Base-by-base conservation (phyloP, 257 asterid species). In the Petunia secreta region DNA sequence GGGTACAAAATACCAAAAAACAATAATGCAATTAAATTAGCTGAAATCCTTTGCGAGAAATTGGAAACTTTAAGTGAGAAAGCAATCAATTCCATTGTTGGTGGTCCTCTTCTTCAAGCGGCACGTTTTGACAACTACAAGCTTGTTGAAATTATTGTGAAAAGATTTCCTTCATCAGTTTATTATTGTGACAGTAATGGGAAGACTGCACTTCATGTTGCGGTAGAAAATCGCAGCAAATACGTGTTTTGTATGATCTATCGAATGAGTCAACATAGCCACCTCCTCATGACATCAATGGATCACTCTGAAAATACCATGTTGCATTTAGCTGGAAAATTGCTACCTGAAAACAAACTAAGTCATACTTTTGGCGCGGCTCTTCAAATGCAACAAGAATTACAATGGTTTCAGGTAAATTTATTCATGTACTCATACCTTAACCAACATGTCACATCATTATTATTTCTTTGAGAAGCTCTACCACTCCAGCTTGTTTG, bases 391-490 rank as follows among this genome's bases (percentile, higher is more conserved):
- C 82, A 59, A 43, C 65, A 53, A 15, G 85, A 83, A 52, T 9
- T 83, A 6, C 59, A 78, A 36, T 82, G 85, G 83, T 79, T 69
- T 41, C 48, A 78, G 85, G 85, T 82, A 79, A 74, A 6, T 39
- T 50, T 15, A 10, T 14, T 37, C 44, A 3, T 50, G 2, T 0
- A 1, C 0, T 50, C n/a, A 53, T 13, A 69, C 13, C n/a, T 39
- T 14, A 41, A 40, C 13, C 6, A 2, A 68, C 11, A 3, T 8
- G 38, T 7, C 4, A n/a, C 3, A 5, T 13, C 13, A 6, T 5
- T 53, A 53, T 53, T 53, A 5, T 53, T 53, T 53, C 58, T 5
- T 5, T 53, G 58, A 25, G 25, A 25, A 25, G 25, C 25, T 25
- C 25, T 25, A 25, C 25, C 25, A 25, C 25, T 25, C 25, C 25